A percentile compares a stretch with the other conserved stretches of the same genome.
Conservation (phyloP, 202 grass and related monocot species). For the Carex sylvatica region DNA sequence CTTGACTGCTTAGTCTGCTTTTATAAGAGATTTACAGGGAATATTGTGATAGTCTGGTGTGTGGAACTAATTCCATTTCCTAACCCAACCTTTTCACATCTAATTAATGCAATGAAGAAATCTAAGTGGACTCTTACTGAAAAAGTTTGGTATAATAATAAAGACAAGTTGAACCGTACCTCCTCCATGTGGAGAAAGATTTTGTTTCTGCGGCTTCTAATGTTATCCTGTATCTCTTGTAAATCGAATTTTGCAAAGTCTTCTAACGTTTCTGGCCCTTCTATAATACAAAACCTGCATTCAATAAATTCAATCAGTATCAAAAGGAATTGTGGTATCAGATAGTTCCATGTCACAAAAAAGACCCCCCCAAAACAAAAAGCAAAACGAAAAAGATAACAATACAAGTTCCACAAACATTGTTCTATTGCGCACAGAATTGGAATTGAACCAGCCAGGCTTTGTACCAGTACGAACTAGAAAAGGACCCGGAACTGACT, state of each 20-base stretch:
- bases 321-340: neutral
- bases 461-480: neutral
- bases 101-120: neutral
- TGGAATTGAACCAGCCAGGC: neutral
- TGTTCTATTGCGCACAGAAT: neutral
- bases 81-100: neutral
- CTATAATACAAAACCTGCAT: conserved; percentile 95
- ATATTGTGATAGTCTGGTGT: neutral
- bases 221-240: conserved; percentile 96
- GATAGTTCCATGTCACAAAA: neutral
- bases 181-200: conserved; percentile 99
- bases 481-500: neutral
- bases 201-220: conserved; percentile 94
- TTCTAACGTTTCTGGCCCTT: conserved; percentile 95
- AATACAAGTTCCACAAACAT: neutral
- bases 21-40: neutral
- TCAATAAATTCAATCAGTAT: neutral
- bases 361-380: neutral
- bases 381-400: neutral
- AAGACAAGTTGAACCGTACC: conserved; percentile 39
- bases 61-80: neutral
- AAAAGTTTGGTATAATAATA: neutral
- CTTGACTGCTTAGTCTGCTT: neutral
- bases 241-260: conserved; percentile 91
- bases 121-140: neutral